Evolutionary conservation across 1,284 basidiomycete genomes (phyloP), one percentile per base, ranked within the genome.

Genomic region (Cerrena zonata): DNA sequence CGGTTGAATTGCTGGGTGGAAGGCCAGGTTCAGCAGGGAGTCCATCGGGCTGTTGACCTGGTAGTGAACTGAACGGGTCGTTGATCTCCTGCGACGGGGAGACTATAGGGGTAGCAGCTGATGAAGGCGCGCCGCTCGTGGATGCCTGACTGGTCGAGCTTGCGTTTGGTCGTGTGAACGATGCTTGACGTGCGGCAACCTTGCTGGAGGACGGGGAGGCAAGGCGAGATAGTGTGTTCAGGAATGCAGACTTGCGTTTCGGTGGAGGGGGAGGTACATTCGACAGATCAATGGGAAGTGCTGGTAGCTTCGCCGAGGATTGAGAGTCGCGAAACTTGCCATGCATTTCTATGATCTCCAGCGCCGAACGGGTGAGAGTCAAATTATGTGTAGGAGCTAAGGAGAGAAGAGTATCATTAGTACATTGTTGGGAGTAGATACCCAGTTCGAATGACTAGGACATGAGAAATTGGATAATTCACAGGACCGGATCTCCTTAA

Each of bases 351-450:
- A 83, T 71, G 45, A 92, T 77, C 64, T 93, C 90, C 58, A 76
- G 73, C 40, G 79, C 79, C 50, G 82, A 82, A 53, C 90, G 82
- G 15, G 85, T 89, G 53, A 93, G 80, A 38, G 90, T 93, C 51
- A 92, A 75, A 72, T 92, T 90, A 72, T 92, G 90, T 24, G 88
- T 93, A 25, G 89, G 85, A 13, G 89, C 90, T 87, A 70, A 38
- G 52, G 51, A 55, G 50, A 62, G 54, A 54, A 55, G 41, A 15
- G 15, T 34, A 15, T 7, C 30, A 34, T 34, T 7, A 34, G 30
- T 34, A 7, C 30, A 34, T 34, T 7, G 30, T 34, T n/a, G n/a
- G n/a, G n/a, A n/a, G n/a, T n/a, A n/a, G n/a, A n/a, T n/a, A n/a
- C n/a, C n/a, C n/a, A n/a, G n/a, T n/a, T n/a, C n/a, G n/a, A n/a